These are phyloP conservation scores for Groenewaldozyma salmanticensis DNA, from an alignment of 805 yeast species.

Conservation along the genomic window DNA sequence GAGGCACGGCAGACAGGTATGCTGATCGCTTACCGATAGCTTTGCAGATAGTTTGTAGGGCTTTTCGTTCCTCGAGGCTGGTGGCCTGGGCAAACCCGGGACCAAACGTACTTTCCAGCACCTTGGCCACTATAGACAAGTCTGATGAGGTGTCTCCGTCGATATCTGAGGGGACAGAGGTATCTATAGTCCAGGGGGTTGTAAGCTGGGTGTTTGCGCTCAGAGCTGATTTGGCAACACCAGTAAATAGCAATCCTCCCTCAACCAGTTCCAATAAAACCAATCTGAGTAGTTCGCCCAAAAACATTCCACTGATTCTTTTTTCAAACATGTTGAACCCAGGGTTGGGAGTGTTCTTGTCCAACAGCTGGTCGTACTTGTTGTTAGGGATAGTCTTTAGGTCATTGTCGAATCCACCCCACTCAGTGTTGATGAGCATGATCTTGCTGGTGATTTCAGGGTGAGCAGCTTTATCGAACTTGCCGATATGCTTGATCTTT, in stretches of 20 bases:
- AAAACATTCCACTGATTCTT: conserved; percentile 83
- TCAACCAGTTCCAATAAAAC: conserved; percentile 54
- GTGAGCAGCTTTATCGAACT: conserved; percentile 44
- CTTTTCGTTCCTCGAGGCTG: conserved; percentile 57
- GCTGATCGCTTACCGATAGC: conserved; percentile 89
- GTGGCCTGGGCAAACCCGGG: conserved; percentile 30
- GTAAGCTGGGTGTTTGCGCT: conserved; percentile 27
- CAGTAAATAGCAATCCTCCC: conserved; percentile 43
- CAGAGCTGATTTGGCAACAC: background rate
- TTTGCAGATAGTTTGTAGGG: conserved; percentile 62
- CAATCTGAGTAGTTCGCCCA: conserved; percentile 82
- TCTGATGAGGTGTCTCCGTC: conserved; percentile 77
- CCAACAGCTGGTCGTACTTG: conserved; percentile 63
- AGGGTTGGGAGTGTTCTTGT: conserved; percentile 64
- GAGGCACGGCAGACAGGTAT: conserved; percentile 74
- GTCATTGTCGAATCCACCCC: conserved; percentile 95
- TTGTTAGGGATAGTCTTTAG: conserved; percentile 68
- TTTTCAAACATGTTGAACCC: conserved; percentile 91
- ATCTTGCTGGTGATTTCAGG: conserved; percentile 25
- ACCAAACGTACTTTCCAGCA: conserved; percentile 46
- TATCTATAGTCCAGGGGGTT: conserved; percentile 69
- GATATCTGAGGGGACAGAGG: conserved; percentile 77
- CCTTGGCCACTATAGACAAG: conserved; percentile 26
- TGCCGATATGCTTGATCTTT: conserved; percentile 59
- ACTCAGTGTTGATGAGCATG: conserved; percentile 92